A percentile compares a stretch with the other conserved stretches of the same genome.
phyloP scores from a whole-genome alignment of 1,139 yeast genomes.

The Taphrina wiesneri region DNA sequence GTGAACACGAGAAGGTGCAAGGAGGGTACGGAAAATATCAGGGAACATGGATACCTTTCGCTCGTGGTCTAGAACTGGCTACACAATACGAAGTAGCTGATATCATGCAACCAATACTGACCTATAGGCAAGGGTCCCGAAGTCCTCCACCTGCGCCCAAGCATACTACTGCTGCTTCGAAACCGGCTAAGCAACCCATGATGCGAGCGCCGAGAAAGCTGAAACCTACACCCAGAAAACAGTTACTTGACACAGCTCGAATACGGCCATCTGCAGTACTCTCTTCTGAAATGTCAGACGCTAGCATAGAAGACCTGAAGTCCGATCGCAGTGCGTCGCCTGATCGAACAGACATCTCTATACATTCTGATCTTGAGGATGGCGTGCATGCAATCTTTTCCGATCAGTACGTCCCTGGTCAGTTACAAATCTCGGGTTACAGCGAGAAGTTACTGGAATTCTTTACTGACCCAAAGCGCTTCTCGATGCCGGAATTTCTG shows the following conservation, averaged over 20 bases:
- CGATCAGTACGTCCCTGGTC: slow-evolving; percentile 25
- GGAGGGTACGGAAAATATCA: slow-evolving; percentile 95
- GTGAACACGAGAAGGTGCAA: slow-evolving; percentile 86
- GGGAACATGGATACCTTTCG: slow-evolving; percentile 50
- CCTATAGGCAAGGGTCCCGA: slow-evolving; percentile 54
- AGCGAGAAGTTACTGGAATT: slow-evolving; percentile 53
- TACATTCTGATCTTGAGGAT: slow-evolving; percentile 21
- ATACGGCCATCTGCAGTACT: slow-evolving; percentile 1
- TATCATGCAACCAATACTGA: slow-evolving; percentile 62
- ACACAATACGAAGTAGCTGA: slow-evolving; percentile 66
- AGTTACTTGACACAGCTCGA: not conserved
- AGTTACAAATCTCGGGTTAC: slow-evolving; percentile 45
- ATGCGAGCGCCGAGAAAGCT: slow-evolving; percentile 13
- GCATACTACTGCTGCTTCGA: slow-evolving; percentile 34
- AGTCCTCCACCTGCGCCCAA: slow-evolving; percentile 35
- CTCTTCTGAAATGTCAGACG: slow-evolving; percentile 24
- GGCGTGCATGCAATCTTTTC: slow-evolving; percentile 15
- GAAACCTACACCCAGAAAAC: slow-evolving; percentile 13
- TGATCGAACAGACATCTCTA: slow-evolving; percentile 24
- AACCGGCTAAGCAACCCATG: slow-evolving; percentile 7
- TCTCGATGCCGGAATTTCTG: slow-evolving; percentile 71
- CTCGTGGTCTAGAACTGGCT: slow-evolving; percentile 63
- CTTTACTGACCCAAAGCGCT: slow-evolving; percentile 71
- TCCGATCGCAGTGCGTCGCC: slow-evolving; percentile 30
- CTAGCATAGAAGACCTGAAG: slow-evolving; percentile 25